Evolutionary conservation across 257 asterid genomes (phyloP).

Genomic region (Fraxinus pennsylvanica): DNA sequence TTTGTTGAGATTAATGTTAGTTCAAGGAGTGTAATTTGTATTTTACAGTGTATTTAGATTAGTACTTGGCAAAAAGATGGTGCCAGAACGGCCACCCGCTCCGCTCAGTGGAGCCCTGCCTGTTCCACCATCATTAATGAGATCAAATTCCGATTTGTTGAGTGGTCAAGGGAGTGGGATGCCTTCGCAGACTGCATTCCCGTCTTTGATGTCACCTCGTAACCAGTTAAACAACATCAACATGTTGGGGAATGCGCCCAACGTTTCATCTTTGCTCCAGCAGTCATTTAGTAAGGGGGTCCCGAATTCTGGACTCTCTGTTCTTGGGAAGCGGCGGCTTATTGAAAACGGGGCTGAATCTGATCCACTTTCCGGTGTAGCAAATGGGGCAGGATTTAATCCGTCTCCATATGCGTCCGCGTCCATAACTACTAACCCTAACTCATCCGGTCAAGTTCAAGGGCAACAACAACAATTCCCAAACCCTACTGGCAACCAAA

Average conservation of each 20-base stretch:
- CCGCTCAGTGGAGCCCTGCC: constrained; percentile 21
- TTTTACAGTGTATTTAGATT: constrained; percentile 20
- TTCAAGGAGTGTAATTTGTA: constrained; percentile 26
- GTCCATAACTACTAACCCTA: constrained; percentile 45
- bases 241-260: constrained; percentile 68
- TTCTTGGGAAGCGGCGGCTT: constrained; percentile 59
- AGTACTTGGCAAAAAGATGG: constrained; percentile 48
- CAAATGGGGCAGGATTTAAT: constrained; percentile 66
- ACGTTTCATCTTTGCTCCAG: constrained; percentile 63
- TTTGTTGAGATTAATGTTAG: constrained; percentile 29
- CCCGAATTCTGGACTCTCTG: constrained; percentile 60
- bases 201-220: constrained; percentile 70
- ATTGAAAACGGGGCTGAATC: constrained; percentile 67
- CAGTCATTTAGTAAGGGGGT: constrained; percentile 79
- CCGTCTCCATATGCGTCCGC: constrained; percentile 49
- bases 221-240: constrained; percentile 64
- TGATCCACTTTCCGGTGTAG: constrained; percentile 57
- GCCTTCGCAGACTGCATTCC: constrained; percentile 61
- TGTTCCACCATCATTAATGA: constrained; percentile 9
- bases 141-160: constrained; percentile 10
- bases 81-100: constrained; percentile 76
- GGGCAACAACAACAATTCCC: constrained; percentile 80
- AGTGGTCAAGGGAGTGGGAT: constrained; percentile 72
- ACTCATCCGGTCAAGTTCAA: constrained; percentile 59
- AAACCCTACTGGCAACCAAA: constrained; percentile 52